Evolutionary conservation across 495 filamentous ascomycete species (phyloP), one percentile per base, ranked within the genome.

Genomic region (Penicillium pancosmium): DNA sequence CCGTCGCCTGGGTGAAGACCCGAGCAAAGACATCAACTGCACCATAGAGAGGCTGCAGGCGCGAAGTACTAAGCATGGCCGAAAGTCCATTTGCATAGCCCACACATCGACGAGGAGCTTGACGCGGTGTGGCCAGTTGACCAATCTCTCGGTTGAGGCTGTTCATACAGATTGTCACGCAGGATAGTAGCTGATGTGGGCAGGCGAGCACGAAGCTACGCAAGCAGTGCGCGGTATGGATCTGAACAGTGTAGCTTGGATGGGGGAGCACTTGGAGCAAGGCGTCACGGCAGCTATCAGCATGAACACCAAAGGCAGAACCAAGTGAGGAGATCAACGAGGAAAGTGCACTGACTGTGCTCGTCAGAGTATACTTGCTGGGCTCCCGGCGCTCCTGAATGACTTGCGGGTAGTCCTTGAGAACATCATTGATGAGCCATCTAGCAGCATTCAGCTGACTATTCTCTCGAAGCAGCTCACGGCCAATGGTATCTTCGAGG

Each of bases 151-250:
- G 82, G 61, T 85, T 90, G 58, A 97, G 81, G 70, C 91, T 97
- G 73, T 98, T 98, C 90, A 98, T 92, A 71, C 92, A 97, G 34
- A 98, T 90, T 4, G 93, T 96, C 21, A 97, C 85, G 62, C 92
- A 96, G 5, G 91, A 90, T 18, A 98, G 75, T 23, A 99, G 83
- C 66, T 98, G 92, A 66, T 94, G 87, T 7, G 94, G 94, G 64
- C 91, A 96, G 4, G 91, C 91, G 52, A 96, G 77, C 6, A 96
- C 88, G 66, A 98, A 96, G 8, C 81, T 85, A 50, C 93, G 91
- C 53, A 98, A 73, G 64, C 91, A 95, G 63, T 88, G 84, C 31
- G 94, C 89, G 2, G 91, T 88, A 63, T 93, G 87, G 2, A 98
- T 84, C 69, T 98, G 94, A 7, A 99, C 93, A 8, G 92, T 92